Evolutionary conservation across 768 basidiomycete genomes (phyloP).

Genomic region (Termitomyces sp.): DNA sequence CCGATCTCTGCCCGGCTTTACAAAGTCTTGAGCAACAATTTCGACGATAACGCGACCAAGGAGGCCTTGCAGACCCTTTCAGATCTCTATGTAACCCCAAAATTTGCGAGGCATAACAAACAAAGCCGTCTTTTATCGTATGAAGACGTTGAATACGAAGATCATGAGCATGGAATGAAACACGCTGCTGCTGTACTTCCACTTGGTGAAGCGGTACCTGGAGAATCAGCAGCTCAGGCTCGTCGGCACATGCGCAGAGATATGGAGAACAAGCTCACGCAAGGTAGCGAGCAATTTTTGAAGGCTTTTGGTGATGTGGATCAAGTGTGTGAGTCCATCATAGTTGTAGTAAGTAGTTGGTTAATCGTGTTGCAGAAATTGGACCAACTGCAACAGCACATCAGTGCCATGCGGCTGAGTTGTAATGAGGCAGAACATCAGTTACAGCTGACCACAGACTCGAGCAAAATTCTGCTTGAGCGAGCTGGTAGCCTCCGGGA

Average conservation of each 20-base stretch:
- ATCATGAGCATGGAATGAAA: constrained; percentile 21
- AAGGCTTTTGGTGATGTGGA: constrained; percentile 85
- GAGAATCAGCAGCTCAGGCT: constrained; percentile 66
- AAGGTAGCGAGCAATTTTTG: constrained; percentile 79
- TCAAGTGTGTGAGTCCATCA: constrained; percentile 53
- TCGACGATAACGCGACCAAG: constrained; percentile 67
- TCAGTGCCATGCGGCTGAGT: constrained; percentile 71
- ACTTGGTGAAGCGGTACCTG: constrained; percentile 32
- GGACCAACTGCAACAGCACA: constrained; percentile 68
- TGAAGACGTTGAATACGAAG: constrained; percentile 28
- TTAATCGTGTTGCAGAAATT: constrained; percentile 58
- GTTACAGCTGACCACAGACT: constrained; percentile 65
- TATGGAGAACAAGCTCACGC: constrained; percentile 76
- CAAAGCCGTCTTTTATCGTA: constrained; percentile 12
- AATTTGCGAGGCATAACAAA: constrained; percentile 27
- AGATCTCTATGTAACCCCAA: constrained; percentile 53
- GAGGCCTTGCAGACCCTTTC: constrained; percentile 84
- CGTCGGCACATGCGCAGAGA: constrained; percentile 79
- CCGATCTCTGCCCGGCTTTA: constrained; percentile 86
- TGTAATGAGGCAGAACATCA: constrained; percentile 84
- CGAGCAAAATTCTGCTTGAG: constrained; percentile 76
- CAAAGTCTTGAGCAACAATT: constrained; percentile 81
- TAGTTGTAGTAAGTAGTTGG: background rate
- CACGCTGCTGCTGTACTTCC: constrained; percentile 10
- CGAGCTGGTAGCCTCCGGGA: constrained; percentile 71